Base-by-base conservation (phyloP, 257 asterid species). In the Solanum boliviense region DNA sequence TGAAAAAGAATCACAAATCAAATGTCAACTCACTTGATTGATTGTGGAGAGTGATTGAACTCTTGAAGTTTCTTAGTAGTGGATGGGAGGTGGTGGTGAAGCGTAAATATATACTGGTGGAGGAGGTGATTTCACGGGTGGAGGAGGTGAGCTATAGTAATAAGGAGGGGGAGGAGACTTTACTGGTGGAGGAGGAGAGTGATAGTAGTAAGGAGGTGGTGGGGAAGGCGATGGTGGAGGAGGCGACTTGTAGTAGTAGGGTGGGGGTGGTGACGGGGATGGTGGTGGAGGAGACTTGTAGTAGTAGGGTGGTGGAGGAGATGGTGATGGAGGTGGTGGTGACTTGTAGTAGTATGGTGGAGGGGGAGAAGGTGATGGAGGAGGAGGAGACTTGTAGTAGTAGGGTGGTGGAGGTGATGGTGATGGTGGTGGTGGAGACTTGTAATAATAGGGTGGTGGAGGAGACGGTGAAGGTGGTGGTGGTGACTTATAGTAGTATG, bases 281-380 rank as follows among this genome's bases (percentile, higher is more conserved):
- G 29, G 29, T 0, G 29, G 70, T 9, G 70, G 70, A 4, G 29
- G 70, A 1, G 29, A 60, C 6, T 60, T 23, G 29, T 60, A 60
- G 70, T 60, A 60, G 15, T 60, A 60, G 6, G 70, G 12, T 58
- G 67, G 67, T 1, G 25, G 67, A 1, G 67, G 67, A 20, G 67
- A 58, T 1, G 67, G 25, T 1, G 25, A 58, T 3, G 67, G 67
- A 0, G 62, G 62, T 2, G 62, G 62, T 0, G 62, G 65, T 0
- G 65, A 56, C n/a, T 56, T 56, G 65, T 56, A 56, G 65, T 18
- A 56, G n/a, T 56, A 56, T 1, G 65, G n/a, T 56, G 65, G 65
- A 0, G 65, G 62, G 3, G n/a, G 62, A 6, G n/a, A 18, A 0
- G n/a, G 62, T 2, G n/a, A 18, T 0, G n/a, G 65, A 0, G 65